Evolutionary conservation across 257 asterid species (phyloP), one percentile per base, ranked within the genome.

Genomic region (Solanum clarkiae): DNA sequence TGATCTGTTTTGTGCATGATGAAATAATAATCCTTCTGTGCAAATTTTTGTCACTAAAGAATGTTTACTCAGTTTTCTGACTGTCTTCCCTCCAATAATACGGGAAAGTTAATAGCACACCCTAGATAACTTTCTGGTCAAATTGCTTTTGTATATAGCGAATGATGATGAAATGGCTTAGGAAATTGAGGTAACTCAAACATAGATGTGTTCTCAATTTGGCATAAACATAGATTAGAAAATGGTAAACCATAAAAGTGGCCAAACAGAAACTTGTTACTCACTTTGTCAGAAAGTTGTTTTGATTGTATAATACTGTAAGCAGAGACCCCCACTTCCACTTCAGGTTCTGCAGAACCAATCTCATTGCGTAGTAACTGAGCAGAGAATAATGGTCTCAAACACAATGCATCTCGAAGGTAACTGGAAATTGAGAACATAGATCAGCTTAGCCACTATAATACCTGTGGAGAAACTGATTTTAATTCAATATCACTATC

Each of bases 401-500:
- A 36, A 82, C 79, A 44, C 60, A 57, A 79, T 79, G 66, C 83
- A 79, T 29, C 83, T 79, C 66, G 20, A 79, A 79, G 66, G 53
- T 26, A 51, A 79, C 65, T 26, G 65, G 83, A 53, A 79, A 79
- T 65, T 11, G 11, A 53, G 47, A 79, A 32, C 44, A 53, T 13
- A 54, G 17, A 15, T 47, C 65, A 53, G 26, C 83, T 53, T 53
- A 79, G 82, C 18, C 65, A 26, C 82, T 53, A 26, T 79, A 62
- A 90, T 92, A 94, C 99, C 94, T 84, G 88, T 24, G 72, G 87
- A 79, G 87, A 90, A 90, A 88, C 85, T 84, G 89, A 87, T 90
- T 87, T 91, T 84, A 90, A 86, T 86, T 93, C 95, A 29, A 91
- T 86, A 88, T 93, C 94, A 83, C 88, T 85, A 68, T 89, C 95